Evolutionary conservation across 2,329 filamentous ascomycete genomes (phyloP), one percentile per base, ranked within the genome.

Genomic region (Fusarium piperis): DNA sequence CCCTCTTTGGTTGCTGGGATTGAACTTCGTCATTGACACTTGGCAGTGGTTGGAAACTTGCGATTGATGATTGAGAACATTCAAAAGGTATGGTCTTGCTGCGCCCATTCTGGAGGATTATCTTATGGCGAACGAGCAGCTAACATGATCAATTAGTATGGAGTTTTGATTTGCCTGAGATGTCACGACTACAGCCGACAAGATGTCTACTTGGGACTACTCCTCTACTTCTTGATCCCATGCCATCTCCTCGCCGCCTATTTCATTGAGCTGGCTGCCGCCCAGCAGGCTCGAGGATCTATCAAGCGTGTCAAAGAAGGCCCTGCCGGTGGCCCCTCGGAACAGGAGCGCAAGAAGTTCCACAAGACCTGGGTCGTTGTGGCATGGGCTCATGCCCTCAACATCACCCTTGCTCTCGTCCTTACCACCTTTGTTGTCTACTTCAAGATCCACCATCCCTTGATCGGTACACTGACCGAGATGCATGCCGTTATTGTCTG

Each of bases 11-110:
- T 65, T 59, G 64, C 60, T 58, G 62, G 48, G n/a, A 38, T 59
- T 41, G 60, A 56, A 28, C 30, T 62, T 68, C 66, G 64, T 67
- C 67, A 64, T 62, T 76, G 60, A 75, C 74, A 64, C 64, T 66
- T 57, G 46, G 39, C 67, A 94, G 94, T 98, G 77, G 94, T 95
- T 56, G 96, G 95, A 77, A 99, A 99, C 79, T 83, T 99, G 58
- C 91, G 96, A 71, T 87, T 99, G 77, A 94, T 98, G 84, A 94
- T 99, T 78, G 96, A 98, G 82, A 99, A 99, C 79, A 94, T 95
- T 74, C 93, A 95, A 85, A 98, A 98, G 88, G 93, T 94, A 79
- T 68, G 26, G 3, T n/a, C 28, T 23, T 12, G 26, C 11, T 11
- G 30, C 20, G 13, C n/a, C 12, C 52, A 15, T 15, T 16, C 13